Evolutionary conservation across 306 rosid genomes (phyloP).

Genomic region (Calophaca sinica): DNA sequence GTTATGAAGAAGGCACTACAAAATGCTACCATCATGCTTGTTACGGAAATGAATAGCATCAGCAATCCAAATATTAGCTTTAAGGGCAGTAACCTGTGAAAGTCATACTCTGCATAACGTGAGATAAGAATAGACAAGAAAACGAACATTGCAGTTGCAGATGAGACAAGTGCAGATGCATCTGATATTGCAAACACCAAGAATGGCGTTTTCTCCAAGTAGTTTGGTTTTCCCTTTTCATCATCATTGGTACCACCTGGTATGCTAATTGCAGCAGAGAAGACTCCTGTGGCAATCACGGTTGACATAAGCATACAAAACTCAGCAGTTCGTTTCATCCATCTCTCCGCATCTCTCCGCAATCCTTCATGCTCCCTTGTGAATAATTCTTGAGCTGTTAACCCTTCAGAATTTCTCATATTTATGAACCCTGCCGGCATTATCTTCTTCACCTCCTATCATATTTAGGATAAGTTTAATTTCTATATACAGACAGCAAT

Average conservation of each 20-base stretch:
- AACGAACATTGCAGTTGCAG: constrained; percentile 52
- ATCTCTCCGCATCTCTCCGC: too few relatives aligned
- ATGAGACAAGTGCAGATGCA: constrained; percentile 57
- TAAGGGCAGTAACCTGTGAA: constrained; percentile 49
- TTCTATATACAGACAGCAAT: too few relatives aligned
- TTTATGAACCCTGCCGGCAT: constrained; percentile 37
- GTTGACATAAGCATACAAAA: too few relatives aligned
- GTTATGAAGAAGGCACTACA: constrained; percentile 50
- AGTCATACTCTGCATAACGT: constrained; percentile 55
- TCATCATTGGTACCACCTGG: too few relatives aligned
- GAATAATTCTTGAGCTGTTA: constrained; percentile 33
- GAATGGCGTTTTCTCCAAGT: too few relatives aligned
- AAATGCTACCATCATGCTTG: constrained; percentile 58
- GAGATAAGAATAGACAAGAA: constrained; percentile 59
- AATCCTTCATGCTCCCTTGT: constrained; percentile 29
- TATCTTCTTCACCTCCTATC: constrained; percentile 58
- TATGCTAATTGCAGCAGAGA: too few relatives aligned
- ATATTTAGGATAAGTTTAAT: background rate
- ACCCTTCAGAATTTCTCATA: constrained; percentile 5
- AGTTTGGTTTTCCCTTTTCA: too few relatives aligned
- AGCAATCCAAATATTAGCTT: constrained; percentile 57
- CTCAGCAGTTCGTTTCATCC: too few relatives aligned
- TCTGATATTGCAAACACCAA: constrained; percentile 52
- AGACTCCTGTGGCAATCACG: too few relatives aligned
- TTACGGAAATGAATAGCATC: constrained; percentile 48